A percentile compares a stretch with the other conserved stretches of the same genome.
Conservation (phyloP, 208 protist genomes). For the Leishmania arabica region DNA sequence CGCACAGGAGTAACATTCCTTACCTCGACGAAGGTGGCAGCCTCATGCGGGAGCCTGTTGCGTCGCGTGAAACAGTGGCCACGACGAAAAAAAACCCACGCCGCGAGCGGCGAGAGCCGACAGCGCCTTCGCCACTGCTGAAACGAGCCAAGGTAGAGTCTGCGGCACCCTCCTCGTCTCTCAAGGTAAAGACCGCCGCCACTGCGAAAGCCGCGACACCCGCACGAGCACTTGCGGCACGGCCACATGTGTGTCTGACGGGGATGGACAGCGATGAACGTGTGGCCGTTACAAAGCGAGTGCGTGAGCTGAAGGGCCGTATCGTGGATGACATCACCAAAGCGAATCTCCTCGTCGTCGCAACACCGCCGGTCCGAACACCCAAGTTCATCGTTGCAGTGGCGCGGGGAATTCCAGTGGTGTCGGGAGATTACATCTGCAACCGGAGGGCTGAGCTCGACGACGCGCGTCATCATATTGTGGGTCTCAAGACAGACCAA, state of each 20-base stretch:
- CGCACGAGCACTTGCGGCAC: not conserved
- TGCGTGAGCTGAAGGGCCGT: slow-evolving; percentile 39
- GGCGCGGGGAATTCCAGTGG: slow-evolving; percentile 74
- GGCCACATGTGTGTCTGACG: slow-evolving; percentile 58
- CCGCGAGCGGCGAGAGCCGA: not conserved
- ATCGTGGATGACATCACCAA: slow-evolving; percentile 60
- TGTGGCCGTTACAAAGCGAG: slow-evolving; percentile 35
- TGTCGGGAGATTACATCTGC: slow-evolving; percentile 49
- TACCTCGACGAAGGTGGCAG: slow-evolving; percentile 16
- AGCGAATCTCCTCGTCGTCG: slow-evolving; percentile 67
- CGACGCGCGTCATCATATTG: slow-evolving; percentile 34
- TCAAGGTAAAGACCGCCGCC: not conserved
- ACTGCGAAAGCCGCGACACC: not conserved
- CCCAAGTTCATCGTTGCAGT: slow-evolving; percentile 90
- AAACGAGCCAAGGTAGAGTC: slow-evolving; percentile 18
- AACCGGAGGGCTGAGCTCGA: slow-evolving; percentile 18
- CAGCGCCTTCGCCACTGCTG: not conserved
- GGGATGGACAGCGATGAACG: slow-evolving; percentile 66
- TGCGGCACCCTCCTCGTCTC: not conserved
- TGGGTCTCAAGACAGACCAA: slow-evolving; percentile 48
- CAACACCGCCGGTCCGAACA: slow-evolving; percentile 61
- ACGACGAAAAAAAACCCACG: not conserved
- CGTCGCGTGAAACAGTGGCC: not conserved
- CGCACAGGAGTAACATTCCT: slow-evolving; percentile 15
- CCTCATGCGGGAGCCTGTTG: not conserved